Evolutionary conservation across 164 flowering plant species (phyloP), one percentile per base, ranked within the genome.

Genomic region (Magnolia sinica): DNA sequence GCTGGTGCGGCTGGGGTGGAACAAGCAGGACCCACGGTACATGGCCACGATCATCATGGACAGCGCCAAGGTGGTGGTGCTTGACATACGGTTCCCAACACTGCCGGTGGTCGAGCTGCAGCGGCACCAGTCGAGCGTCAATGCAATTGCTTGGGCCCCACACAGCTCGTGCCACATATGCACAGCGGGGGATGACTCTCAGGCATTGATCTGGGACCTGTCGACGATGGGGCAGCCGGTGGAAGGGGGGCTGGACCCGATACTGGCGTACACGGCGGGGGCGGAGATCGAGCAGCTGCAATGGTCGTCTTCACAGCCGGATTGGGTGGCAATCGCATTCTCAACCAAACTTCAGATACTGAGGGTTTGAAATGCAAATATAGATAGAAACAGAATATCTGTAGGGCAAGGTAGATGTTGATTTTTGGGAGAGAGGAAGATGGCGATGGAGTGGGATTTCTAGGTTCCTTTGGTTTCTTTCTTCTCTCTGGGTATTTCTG

Each of bases 41-140:
- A 92, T 94, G 98, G 98, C 98, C 19, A 92, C 98, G 3, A 89
- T 92, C 52, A 92, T 92, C 71, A 90, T 92, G 97, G 94, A 94
- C 72, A 89, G 89, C 31, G 87, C 94, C 74, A 92, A 94, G 86
- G 93, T 92, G 3, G 97, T 92, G 5, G 94, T 94, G 18, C 84
- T 94, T 10, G 98, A 92, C 71, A 94, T 92, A 7, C 84, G 98
- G 74, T 92, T 86, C 75, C 98, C 97, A 0, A 92, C 98, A 0
- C 80, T 94, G 6, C 97, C 98, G 0, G 97, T 94, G 0, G 97
- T 92, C 1, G 98, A 94, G 74, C 58, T 94, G 77, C 97, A 92
- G 88, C 78, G 98, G 79, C 98, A 94, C 75, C 98, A 94, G 78
- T 85, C 94, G 3, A 87, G 92, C 52, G 98, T 90, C 22, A 94